A percentile compares a stretch with the other conserved stretches of the same genome.
Evolutionary conservation across 2,329 filamentous ascomycete genomes (phyloP).

Genomic region (Bisporella sp.): DNA sequence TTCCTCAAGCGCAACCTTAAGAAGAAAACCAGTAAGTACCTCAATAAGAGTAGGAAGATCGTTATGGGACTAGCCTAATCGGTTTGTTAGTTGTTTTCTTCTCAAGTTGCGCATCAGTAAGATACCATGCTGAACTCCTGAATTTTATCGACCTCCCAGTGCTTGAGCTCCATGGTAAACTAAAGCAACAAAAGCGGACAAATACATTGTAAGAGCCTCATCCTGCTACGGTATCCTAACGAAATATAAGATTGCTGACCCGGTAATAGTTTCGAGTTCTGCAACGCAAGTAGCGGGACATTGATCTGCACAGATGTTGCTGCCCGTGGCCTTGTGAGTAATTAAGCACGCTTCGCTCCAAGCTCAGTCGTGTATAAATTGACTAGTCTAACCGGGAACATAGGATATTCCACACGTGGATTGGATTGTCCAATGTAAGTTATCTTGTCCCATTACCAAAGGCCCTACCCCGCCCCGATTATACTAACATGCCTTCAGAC

Average conservation of each 20-base stretch:
- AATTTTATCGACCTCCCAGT: constrained; percentile 96
- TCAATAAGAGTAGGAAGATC: too few species aligned
- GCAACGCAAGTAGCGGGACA: constrained; percentile 75
- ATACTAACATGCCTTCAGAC: constrained; percentile 39
- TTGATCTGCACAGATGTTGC: constrained; percentile 96
- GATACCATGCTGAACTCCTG: constrained; percentile 90
- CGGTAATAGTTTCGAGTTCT: constrained; percentile 72
- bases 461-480: background rate
- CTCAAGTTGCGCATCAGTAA: constrained; percentile 85
- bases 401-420: constrained; percentile 1
- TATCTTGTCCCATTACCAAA: background rate
- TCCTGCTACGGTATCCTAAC: background rate
- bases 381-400: too few species aligned
- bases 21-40: constrained; percentile 59
- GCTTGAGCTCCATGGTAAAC: constrained; percentile 83
- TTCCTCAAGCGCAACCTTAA: constrained; percentile 90
- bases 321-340: constrained; percentile 72
- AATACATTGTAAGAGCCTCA: constrained; percentile 60
- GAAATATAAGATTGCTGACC: background rate
- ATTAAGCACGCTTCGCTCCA: constrained; percentile 37
- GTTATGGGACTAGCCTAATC: too few species aligned
- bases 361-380: background rate
- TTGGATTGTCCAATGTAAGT: constrained; percentile 1
- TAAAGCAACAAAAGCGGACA: constrained; percentile 98
- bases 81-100: constrained; percentile 67